Evolutionary conservation across 768 basidiomycete genomes (phyloP).

Genomic region (Hygrocybe punicea): DNA sequence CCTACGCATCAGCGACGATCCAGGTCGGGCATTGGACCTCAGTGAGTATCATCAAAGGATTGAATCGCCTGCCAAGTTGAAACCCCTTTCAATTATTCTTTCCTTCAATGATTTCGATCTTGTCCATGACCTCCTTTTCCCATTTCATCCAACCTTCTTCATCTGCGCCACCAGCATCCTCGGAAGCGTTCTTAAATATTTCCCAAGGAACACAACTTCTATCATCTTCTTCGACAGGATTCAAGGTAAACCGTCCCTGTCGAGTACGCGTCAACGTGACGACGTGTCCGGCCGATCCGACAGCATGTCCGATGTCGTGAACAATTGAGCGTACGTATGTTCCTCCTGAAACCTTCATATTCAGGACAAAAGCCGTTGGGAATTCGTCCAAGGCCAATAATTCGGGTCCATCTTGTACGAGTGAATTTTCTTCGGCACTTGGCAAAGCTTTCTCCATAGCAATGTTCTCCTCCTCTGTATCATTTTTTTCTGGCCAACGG

Average conservation of each 20-base stretch:
- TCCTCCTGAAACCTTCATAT: slow-evolving; percentile 92
- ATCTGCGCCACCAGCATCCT: slow-evolving; percentile 52
- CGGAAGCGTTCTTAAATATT: slow-evolving; percentile 59
- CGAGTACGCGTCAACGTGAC: slow-evolving; percentile 85
- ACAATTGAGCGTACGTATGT: slow-evolving; percentile 96
- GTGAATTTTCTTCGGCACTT: slow-evolving; percentile 41
- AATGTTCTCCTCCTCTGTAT: slow-evolving; percentile 64
- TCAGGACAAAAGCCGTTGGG: slow-evolving; percentile 80
- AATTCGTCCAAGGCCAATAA: slow-evolving; percentile 25
- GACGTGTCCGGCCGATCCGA: slow-evolving; percentile 90
- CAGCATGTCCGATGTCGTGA: slow-evolving; percentile 81
- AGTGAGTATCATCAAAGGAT: background rate
- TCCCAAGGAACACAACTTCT: slow-evolving; percentile 70
- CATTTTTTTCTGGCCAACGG: slow-evolving; percentile 67
- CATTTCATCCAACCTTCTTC: slow-evolving; percentile 71
- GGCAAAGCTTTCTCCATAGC: slow-evolving; percentile 66
- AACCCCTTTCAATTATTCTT: slow-evolving; percentile 4
- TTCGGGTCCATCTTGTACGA: slow-evolving; percentile 43
- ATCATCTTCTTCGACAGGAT: slow-evolving; percentile 49
- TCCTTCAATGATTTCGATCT: slow-evolving; percentile 55
- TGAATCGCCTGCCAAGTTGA: background rate
- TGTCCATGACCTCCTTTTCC: slow-evolving; percentile 77
- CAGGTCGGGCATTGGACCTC: too few species aligned
- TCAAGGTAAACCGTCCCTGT: slow-evolving; percentile 76
- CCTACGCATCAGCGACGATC: background rate